Percentiles rank a stretch among this genome's conserved stretches.
phyloP scores from a whole-genome alignment of 305 asterid genomes.

The Galium porrigens region DNA sequence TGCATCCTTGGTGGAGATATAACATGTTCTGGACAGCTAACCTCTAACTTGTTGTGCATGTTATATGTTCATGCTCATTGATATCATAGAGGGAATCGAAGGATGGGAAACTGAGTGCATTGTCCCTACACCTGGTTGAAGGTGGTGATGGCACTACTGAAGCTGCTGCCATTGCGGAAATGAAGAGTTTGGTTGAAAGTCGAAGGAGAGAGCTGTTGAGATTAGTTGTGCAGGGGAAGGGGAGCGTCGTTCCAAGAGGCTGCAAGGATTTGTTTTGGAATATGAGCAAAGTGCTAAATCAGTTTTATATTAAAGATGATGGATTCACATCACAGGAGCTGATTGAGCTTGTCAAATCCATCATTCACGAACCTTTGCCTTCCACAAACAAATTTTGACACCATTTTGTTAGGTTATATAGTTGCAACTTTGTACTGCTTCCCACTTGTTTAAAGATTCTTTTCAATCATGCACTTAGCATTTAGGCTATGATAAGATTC shows the following conservation, averaged over 20 bases:
- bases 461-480: no score
- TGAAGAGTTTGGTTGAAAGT: constrained; percentile 29
- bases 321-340: constrained; percentile 58
- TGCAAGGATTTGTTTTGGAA: constrained; percentile 81
- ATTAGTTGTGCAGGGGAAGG: constrained; percentile 38
- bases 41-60: background rate
- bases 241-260: constrained; percentile 42
- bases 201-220: constrained; percentile 47
- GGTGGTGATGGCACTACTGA: constrained; percentile 29
- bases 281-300: constrained; percentile 53
- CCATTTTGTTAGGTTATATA: background rate
- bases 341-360: constrained; percentile 32
- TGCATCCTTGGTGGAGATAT: no score
- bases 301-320: constrained; percentile 52
- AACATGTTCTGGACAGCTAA: background rate
- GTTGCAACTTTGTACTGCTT: no score
- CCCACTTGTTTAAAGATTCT: no score
- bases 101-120: constrained; percentile 50
- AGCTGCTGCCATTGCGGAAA: constrained; percentile 32
- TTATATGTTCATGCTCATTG: background rate
- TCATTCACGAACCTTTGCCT: constrained; percentile 42
- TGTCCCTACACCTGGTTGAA: constrained; percentile 36
- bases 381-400: constrained; percentile 3
- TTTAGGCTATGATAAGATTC: no score
- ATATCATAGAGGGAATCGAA: constrained; percentile 55